phyloP scores from a whole-genome alignment of 139 green algal species.

The Chlorella vulgaris region DNA sequence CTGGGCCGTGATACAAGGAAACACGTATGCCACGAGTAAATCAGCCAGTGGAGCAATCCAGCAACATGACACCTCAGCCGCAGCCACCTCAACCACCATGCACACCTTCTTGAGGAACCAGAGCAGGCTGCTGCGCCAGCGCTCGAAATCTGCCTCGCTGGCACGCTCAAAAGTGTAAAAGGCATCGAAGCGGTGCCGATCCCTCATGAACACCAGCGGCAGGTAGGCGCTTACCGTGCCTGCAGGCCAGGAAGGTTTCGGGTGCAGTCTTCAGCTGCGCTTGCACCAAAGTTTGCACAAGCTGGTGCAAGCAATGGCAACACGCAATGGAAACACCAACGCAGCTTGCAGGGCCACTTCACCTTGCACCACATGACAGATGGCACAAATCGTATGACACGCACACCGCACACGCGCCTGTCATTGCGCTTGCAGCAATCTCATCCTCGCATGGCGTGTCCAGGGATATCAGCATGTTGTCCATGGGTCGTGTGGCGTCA shows the following conservation, averaged over 20 bases:
- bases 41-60: too few relatives aligned
- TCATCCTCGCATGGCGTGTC: constrained; percentile 69
- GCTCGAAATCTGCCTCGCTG: constrained; percentile 8
- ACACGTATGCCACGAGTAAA: too few relatives aligned
- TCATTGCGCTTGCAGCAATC: constrained; percentile 60
- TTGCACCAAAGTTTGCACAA: not conserved
- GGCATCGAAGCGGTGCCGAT: constrained; percentile 6
- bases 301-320: too few relatives aligned
- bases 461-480: constrained; percentile 63
- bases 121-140: constrained; percentile 51
- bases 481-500: constrained; percentile 70
- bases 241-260: not conserved
- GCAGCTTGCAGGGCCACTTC: too few relatives aligned
- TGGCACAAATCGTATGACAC: too few relatives aligned
- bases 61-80: not conserved
- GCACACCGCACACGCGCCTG: constrained; percentile 13
- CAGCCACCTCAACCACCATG: not conserved
- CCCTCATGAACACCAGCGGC: constrained; percentile 56
- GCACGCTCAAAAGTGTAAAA: constrained; percentile 42
- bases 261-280: not conserved
- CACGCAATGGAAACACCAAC: not conserved
- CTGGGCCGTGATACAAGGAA: too few relatives aligned
- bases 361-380: too few relatives aligned
- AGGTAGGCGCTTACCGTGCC: constrained; percentile 65
- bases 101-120: constrained; percentile 63